These are phyloP conservation scores for Durio zibethinus DNA, from an alignment of 345 rosid genomes.

Conservation along the genomic window DNA sequence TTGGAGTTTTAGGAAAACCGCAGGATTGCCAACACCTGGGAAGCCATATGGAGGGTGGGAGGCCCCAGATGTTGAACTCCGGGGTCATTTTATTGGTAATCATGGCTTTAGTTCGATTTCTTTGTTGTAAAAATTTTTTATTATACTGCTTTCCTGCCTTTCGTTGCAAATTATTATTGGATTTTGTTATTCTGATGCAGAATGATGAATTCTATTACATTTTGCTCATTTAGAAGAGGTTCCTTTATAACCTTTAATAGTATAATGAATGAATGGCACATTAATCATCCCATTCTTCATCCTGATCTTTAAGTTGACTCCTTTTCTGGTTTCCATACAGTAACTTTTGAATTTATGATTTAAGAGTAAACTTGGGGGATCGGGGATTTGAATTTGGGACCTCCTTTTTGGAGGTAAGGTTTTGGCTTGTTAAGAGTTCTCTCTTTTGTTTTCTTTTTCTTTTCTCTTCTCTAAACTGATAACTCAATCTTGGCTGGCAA, in stretches of 20 bases:
- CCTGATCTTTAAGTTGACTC: neutral
- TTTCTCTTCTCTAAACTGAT: neutral
- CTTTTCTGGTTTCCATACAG: neutral
- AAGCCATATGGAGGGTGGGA: conserved; percentile 90
- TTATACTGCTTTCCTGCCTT: neutral
- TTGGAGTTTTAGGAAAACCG: conserved; percentile 84
- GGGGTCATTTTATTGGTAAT: conserved; percentile 95
- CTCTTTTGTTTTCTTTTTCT: neutral
- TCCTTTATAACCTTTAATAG: conserved; percentile 11
- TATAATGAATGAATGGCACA: conserved; percentile 6
- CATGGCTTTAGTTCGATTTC: conserved; percentile 18
- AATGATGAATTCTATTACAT: neutral
- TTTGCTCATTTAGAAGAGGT: neutral
- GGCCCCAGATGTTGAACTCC: conserved; percentile 55
- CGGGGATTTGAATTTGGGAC: neutral
- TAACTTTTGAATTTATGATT: neutral
- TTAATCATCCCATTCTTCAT: neutral
- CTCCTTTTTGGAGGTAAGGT: neutral
- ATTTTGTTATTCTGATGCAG: neutral
- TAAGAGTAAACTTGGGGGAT: neutral
- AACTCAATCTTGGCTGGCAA: neutral
- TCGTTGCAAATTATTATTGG: neutral
- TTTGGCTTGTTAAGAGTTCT: neutral
- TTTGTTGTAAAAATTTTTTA: neutral
- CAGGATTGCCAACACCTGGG: conserved; percentile 68